Conservation (phyloP, 805 yeast genomes). For the Ogataea nonfermentans region DNA sequence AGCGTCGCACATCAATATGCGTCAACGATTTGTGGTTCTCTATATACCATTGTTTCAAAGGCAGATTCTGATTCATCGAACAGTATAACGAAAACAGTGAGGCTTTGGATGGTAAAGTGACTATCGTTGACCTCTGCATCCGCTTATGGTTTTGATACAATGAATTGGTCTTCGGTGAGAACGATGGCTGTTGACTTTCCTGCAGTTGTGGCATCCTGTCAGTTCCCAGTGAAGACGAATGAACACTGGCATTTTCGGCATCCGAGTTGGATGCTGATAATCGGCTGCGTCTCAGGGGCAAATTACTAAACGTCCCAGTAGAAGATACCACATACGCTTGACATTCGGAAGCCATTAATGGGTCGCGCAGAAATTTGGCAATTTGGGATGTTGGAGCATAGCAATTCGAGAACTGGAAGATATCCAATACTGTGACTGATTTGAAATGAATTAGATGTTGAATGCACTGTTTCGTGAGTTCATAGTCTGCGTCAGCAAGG, state of each 20-base stretch:
- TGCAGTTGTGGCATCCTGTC: constrained; percentile 14
- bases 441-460: constrained; percentile 89
- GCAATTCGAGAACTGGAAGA: constrained; percentile 83
- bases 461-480: constrained; percentile 78
- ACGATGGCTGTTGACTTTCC: constrained; percentile 5
- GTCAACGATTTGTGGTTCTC: constrained; percentile 57
- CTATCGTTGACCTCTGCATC: constrained; percentile 11
- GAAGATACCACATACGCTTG: constrained; percentile 70
- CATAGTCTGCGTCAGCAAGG: constrained; percentile 76
- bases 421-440: constrained; percentile 77
- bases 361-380: constrained; percentile 61
- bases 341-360: constrained; percentile 74
- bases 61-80: constrained; percentile 73
- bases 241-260: constrained; percentile 21
- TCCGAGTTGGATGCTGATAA: constrained; percentile 29
- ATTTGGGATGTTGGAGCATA: constrained; percentile 87
- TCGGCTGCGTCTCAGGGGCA: constrained; percentile 35
- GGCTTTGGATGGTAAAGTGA: constrained; percentile 57
- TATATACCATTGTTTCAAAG: constrained; percentile 78
- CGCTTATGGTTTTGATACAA: constrained; percentile 8
- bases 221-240: constrained; percentile 11
- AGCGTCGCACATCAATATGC: constrained; percentile 78
- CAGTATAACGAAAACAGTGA: constrained; percentile 71
- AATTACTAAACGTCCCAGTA: constrained; percentile 33
- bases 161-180: constrained; percentile 16